Percentiles rank a stretch among this genome's conserved stretches.
Conservation (phyloP, 148 eudicot species). For the Agrostemma githago region DNA sequence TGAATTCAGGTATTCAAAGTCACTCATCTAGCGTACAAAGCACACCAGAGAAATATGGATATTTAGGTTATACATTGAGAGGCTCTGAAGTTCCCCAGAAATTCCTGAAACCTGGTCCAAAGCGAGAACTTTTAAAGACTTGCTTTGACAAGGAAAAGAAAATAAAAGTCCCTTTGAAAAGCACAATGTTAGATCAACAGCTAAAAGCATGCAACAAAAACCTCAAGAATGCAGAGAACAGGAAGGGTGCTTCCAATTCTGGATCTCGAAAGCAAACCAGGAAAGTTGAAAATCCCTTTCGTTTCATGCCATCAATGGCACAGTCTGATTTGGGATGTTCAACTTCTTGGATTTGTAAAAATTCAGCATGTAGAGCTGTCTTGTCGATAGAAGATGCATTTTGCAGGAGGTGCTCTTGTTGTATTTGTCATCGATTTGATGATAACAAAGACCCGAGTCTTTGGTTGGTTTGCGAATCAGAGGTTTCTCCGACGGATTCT, state of each 20-base stretch:
- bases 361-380: constrained; percentile 79
- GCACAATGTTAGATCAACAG: constrained; percentile 45
- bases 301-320: constrained; percentile 24
- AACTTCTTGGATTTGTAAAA: constrained; percentile 58
- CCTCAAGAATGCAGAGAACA: constrained; percentile 38
- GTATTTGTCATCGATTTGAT: constrained; percentile 79
- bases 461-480: constrained; percentile 81
- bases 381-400: constrained; percentile 54
- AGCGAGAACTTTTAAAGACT: constrained; percentile 28
- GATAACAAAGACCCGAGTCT: constrained; percentile 94
- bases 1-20: constrained; percentile 42
- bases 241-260: constrained; percentile 32
- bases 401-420: constrained; percentile 94
- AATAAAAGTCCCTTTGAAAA: constrained; percentile 25
- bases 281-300: constrained; percentile 48
- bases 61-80: constrained; percentile 32
- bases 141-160: constrained; percentile 33
- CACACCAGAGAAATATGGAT: constrained; percentile 33
- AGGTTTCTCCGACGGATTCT: constrained; percentile 42
- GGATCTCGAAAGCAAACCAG: constrained; percentile 41
- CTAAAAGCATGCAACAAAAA: constrained; percentile 35
- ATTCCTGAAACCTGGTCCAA: constrained; percentile 31
- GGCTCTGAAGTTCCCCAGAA: constrained; percentile 27
- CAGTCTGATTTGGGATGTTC: constrained; percentile 32
- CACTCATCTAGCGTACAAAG: constrained; percentile 42